Conservation (phyloP, 176 grass and related monocot species). For the Triticum urartu region DNA sequence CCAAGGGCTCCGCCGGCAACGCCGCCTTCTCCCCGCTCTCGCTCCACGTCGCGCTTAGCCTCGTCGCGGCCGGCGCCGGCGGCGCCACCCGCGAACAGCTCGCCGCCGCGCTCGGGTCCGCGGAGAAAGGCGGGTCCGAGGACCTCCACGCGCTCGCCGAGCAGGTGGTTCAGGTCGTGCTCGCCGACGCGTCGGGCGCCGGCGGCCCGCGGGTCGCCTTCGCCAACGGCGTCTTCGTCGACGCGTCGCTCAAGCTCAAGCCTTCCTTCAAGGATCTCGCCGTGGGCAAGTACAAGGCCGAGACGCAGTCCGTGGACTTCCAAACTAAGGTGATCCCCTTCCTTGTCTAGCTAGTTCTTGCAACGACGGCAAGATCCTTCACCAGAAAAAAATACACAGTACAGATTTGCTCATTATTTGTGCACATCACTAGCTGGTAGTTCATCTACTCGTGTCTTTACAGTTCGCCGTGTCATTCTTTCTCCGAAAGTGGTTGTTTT, state of each 20-base stretch:
- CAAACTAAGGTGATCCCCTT: constrained; percentile 44
- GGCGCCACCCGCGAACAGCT: constrained; percentile 64
- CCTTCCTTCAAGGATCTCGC: constrained; percentile 42
- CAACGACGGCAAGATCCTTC: not conserved
- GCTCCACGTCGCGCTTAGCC: constrained; percentile 72
- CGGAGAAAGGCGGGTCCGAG: not conserved
- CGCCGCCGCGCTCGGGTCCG: constrained; percentile 29
- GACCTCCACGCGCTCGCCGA: constrained; percentile 55
- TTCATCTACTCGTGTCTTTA: not conserved
- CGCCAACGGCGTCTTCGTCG: constrained; percentile 61
- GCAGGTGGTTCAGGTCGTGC: constrained; percentile 66
- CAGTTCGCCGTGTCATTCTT: not conserved
- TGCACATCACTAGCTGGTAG: not conserved
- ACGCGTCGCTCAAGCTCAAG: constrained; percentile 47
- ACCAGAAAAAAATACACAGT: not conserved
- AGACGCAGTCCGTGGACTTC: constrained; percentile 53
- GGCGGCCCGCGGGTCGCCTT: constrained; percentile 65
- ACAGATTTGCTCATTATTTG: not conserved
- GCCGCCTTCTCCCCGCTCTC: constrained; percentile 79
- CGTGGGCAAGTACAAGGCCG: constrained; percentile 45
- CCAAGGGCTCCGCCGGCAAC: constrained; percentile 20
- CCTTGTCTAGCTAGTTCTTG: not conserved
- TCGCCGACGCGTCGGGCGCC: constrained; percentile 61
- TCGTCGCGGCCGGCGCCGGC: constrained; percentile 54
- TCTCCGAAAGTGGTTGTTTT: not conserved